Evolutionary conservation across 2,329 filamentous ascomycete species (phyloP), one percentile per base, ranked within the genome.

Genomic region (Talaromyces amestolkiae): DNA sequence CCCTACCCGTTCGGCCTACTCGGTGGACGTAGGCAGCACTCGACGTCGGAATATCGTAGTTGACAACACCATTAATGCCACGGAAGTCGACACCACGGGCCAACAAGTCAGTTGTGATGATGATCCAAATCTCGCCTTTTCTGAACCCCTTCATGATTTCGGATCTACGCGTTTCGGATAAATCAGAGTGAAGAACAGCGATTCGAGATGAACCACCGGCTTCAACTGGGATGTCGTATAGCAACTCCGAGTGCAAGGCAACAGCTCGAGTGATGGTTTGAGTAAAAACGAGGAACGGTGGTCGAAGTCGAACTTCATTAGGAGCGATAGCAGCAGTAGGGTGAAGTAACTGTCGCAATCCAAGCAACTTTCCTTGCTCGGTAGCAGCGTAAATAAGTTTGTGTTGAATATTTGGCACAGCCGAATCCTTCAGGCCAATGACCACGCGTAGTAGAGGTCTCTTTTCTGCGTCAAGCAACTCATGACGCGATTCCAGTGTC

Each of bases 21-120:
- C 95, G 91, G 79, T 99, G 95, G 7, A 99, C 91, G 74, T 99
- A 99, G 1, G 88, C 88, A 0, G 93, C 94, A 5, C 91, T 90
- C 0, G 91, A 93, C n/a, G 89, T 92, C 0, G 95, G 95, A 9
- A 97, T 92, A 76, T 99, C 95, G 79, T 97, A 99, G 79, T 98
- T 99, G 61, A 99, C 91, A 0, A 99, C 93, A 54, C 93, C 93
- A 73, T 97, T 97, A 68, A 99, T 89, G 59, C 95, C 95, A 9
- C 91, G 88, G 80, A 99, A 97, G 78, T 99, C 95, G 47, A 99
- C 89, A 22, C 95, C 95, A 39, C 95, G 91, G 17, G 93, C 91
- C 11, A 99, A 84, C 8, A 99, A 86, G 74, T 99, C 95, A 0
- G 95, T 99, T 0, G 95, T 98, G 75, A 99, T 95, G 41, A 99